phyloP scores from a whole-genome alignment of 2,329 filamentous ascomycete genomes.

The Paracorniculantispora psalliotae region DNA sequence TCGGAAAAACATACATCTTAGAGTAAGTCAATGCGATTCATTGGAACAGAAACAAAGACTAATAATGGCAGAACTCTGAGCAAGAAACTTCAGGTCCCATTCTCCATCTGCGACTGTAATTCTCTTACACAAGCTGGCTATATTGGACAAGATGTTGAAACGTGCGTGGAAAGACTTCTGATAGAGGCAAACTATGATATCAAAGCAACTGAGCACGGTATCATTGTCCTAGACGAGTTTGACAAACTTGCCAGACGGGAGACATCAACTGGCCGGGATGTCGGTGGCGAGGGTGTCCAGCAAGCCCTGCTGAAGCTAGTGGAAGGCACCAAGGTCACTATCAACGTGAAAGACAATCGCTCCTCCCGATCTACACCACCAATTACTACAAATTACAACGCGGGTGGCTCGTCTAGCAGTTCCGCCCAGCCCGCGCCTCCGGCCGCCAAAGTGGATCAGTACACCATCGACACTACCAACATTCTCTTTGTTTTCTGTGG shows the following conservation, averaged over 20 bases:
- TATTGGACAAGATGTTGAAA: conserved; percentile 96
- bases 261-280: conserved; percentile 83
- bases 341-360: conserved; percentile 78
- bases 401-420: conserved; percentile 38
- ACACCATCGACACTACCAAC: conserved; percentile 84
- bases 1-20: conserved; percentile 93
- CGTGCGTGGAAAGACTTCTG: conserved; percentile 84
- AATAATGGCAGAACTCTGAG: conserved; percentile 68
- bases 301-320: conserved; percentile 94
- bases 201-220: conserved; percentile 78
- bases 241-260: conserved; percentile 94
- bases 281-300: conserved; percentile 93
- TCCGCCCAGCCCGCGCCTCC: conserved; percentile 43
- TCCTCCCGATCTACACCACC: conserved; percentile 49
- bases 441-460: conserved; percentile 53
- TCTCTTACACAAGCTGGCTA: conserved; percentile 95
- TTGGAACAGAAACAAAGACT: conserved; percentile 14
- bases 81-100: conserved; percentile 88
- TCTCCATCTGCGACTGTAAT: conserved; percentile 93
- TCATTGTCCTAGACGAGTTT: conserved; percentile 93
- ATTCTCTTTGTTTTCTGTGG: conserved; percentile 97
- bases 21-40: conserved; percentile 41
- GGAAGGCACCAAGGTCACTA: conserved; percentile 87
- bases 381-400: conserved; percentile 49
- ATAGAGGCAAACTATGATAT: conserved; percentile 89